A percentile compares a stretch with the other conserved stretches of the same genome.
These are phyloP conservation scores for Helianthus tuberosus DNA, from an alignment of 129 eudicot genomes.

Conservation along the genomic window DNA sequence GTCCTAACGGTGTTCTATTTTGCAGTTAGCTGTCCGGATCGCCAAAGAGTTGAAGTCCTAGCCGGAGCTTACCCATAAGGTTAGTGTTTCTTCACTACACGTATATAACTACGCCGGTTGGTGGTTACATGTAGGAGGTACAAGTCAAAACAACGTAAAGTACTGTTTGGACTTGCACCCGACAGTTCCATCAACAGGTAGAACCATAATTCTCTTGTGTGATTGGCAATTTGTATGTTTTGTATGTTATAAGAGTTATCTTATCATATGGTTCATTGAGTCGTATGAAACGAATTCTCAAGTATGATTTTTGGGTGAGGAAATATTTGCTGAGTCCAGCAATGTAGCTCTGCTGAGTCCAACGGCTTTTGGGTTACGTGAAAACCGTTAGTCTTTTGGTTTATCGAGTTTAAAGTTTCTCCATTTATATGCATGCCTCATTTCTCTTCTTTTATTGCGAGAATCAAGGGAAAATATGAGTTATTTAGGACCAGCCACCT, in stretches of 20 bases:
- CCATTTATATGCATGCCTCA: neutral
- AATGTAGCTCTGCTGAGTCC: neutral
- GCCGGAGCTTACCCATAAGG: too few species aligned
- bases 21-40: too few species aligned
- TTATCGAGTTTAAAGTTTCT: neutral
- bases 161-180: conserved; percentile 33
- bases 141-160: conserved; percentile 25
- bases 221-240: conserved; percentile 1
- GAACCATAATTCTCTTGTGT: neutral
- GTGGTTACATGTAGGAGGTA: conserved; percentile 40
- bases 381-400: neutral
- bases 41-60: too few species aligned
- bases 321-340: neutral
- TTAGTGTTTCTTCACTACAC: too few species aligned
- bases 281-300: neutral
- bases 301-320: neutral
- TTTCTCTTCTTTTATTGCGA: neutral
- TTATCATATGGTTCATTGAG: neutral
- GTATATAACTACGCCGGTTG: conserved; percentile 13
- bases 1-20: too few species aligned
- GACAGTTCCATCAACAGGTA: conserved; percentile 16
- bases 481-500: too few species aligned
- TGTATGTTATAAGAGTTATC: neutral
- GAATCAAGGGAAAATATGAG: too few species aligned
- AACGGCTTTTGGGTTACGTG: neutral